phyloP scores from a whole-genome alignment of 2,329 filamentous ascomycete species.

The Cordyceps pruinosa region DNA sequence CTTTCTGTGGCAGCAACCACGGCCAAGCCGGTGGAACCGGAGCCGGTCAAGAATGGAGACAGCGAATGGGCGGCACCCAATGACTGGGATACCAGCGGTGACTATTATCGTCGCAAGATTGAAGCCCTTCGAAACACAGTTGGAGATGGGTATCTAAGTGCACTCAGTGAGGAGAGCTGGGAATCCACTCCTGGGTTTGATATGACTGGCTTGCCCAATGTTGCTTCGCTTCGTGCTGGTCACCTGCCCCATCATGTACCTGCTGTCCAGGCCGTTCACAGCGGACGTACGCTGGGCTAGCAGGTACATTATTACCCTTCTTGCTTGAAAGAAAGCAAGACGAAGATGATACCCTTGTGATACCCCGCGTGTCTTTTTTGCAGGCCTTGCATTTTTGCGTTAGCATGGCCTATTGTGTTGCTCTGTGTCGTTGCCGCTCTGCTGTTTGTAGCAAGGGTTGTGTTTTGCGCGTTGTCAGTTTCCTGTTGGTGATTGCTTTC shows the following conservation, averaged over 20 bases:
- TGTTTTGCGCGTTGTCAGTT: neutral
- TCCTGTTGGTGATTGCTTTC: neutral
- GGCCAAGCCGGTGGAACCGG: slow-evolving; percentile 21
- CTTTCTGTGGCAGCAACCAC: slow-evolving; percentile 20
- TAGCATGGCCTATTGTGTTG: neutral
- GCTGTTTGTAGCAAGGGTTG: neutral
- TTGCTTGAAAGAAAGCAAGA: slow-evolving; percentile 3
- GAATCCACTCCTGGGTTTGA: slow-evolving; percentile 27
- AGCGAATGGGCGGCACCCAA: slow-evolving; percentile 20
- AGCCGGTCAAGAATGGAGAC: neutral
- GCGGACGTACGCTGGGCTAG: slow-evolving; percentile 44
- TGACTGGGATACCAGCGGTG: slow-evolving; percentile 63
- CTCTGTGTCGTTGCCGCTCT: neutral
- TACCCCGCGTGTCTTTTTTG: slow-evolving; percentile 1
- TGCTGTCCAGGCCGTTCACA: slow-evolving; percentile 43
- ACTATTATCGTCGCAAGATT: slow-evolving; percentile 81
- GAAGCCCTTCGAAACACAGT: slow-evolving; percentile 80
- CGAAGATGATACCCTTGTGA: slow-evolving; percentile 7
- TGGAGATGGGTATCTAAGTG: slow-evolving; percentile 80
- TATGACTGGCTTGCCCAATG: slow-evolving; percentile 19
- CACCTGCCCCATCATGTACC: slow-evolving; percentile 26
- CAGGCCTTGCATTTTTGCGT: neutral
- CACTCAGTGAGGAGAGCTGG: slow-evolving; percentile 72
- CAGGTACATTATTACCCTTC: slow-evolving; percentile 11
- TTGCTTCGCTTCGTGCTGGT: slow-evolving; percentile 24